A percentile compares a stretch with the other conserved stretches of the same genome.
These are phyloP conservation scores for Tolypocladium tropicale DNA, from an alignment of 2,329 filamentous ascomycete genomes.

Conservation along the genomic window DNA sequence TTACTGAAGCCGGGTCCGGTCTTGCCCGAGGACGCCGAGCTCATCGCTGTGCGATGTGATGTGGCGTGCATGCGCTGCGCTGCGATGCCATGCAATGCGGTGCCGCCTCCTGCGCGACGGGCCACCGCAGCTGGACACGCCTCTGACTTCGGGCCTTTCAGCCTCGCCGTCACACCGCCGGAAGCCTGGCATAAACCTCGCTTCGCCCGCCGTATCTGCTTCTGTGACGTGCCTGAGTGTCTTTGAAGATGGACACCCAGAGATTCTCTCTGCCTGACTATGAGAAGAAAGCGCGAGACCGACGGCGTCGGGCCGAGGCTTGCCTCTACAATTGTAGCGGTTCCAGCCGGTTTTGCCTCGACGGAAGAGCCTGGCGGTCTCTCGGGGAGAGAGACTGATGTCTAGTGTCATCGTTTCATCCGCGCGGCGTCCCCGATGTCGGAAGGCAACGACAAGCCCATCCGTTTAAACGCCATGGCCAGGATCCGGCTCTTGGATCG, in stretches of 20 bases:
- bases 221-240: neutral
- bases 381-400: neutral
- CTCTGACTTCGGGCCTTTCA: conserved; percentile 2
- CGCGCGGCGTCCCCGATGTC: neutral
- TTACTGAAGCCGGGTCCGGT: neutral
- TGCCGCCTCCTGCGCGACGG: neutral
- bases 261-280: neutral
- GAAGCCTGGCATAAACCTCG: too few relatives aligned
- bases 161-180: conserved; percentile 5
- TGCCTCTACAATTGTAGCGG: too few relatives aligned
- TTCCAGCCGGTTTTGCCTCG: too few relatives aligned
- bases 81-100: neutral
- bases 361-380: neutral
- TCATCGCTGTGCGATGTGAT: neutral
- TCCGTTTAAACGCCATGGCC: neutral
- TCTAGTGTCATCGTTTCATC: neutral
- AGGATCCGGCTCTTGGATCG: neutral
- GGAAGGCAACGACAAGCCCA: too few relatives aligned
- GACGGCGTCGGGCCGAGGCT: too few relatives aligned
- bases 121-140: neutral
- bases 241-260: neutral
- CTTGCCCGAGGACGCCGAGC: neutral
- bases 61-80: neutral
- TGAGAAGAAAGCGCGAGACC: too few relatives aligned
- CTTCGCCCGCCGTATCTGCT: neutral